phyloP scores from a whole-genome alignment of 768 basidiomycete species.

The Lactarius pseudohatsudake region DNA sequence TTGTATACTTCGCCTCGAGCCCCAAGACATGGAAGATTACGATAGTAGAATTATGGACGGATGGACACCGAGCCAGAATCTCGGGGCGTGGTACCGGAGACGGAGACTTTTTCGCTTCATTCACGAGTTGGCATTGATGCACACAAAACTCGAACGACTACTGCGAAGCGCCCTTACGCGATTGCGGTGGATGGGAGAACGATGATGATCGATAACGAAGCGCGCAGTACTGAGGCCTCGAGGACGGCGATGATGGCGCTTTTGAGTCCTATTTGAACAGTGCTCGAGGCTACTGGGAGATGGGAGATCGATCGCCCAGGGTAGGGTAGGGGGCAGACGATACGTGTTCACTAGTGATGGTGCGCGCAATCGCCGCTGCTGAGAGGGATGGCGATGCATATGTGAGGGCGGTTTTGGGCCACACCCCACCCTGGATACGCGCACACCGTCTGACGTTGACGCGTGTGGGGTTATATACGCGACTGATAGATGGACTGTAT shows the following conservation, averaged over 20 bases:
- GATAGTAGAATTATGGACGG: neutral
- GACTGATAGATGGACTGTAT: neutral
- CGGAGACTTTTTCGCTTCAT: neutral
- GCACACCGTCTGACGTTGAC: neutral
- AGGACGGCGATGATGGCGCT: slow-evolving; percentile 7
- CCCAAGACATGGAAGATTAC: neutral
- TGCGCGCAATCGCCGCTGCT: neutral
- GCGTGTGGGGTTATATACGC: neutral
- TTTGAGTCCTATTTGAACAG: neutral
- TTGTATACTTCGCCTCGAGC: slow-evolving; percentile 10
- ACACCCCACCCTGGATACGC: neutral
- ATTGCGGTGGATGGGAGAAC: neutral
- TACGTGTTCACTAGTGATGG: neutral
- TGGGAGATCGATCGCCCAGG: slow-evolving; percentile 5
- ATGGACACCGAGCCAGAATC: neutral
- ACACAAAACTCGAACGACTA: neutral
- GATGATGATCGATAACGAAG: slow-evolving; percentile 16
- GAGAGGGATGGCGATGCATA: neutral
- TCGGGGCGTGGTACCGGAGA: neutral
- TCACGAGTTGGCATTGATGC: neutral
- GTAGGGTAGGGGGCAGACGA: neutral
- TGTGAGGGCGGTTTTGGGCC: too few relatives aligned
- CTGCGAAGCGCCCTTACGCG: neutral
- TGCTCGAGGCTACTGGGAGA: neutral
- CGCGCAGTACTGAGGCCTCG: slow-evolving; percentile 11